Evolutionary conservation across 1,284 basidiomycete species (phyloP), one percentile per base, ranked within the genome.

Genomic region (Marasmius tenuissimus): DNA sequence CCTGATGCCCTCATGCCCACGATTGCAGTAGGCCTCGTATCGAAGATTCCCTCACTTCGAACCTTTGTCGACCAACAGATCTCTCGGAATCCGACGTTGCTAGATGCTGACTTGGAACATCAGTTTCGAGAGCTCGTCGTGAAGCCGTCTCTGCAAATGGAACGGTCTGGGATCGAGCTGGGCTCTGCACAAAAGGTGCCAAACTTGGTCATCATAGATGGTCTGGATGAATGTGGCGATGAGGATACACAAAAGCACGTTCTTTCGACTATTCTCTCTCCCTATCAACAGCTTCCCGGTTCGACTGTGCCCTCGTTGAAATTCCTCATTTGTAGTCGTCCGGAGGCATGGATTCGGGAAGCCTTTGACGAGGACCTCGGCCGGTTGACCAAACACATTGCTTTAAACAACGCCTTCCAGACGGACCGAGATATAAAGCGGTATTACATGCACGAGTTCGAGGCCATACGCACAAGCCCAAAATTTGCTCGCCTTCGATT

Each of bases 251-350:
- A 59, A 38, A 12, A 39, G 38, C 35, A n/a, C 8, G 39, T 56
- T 27, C 39, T 56, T 40, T 18, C 38, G 10, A 38, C 39, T 18
- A 14, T 56, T 22, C 22, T 42, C 33, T 56, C 54, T 20, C 8
- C 20, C 8, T 33, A 27, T 14, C 27, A 56, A 27, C 38, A 56
- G 9, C 27, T 27, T 2, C 27, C 27, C n/a, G n/a, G n/a, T 27
- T 10, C 27, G 27, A 27, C 27, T 27, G 2, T 16, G 14, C 20
- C 66, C 22, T 62, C 65, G n/a, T 60, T 69, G 8, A 60, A 63
- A 7, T 63, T 67, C 47, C 47, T 68, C 14, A 64, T 69, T 48
- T 49, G 60, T n/a, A 69, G 67, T 59, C 65, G 67, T 3, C 62
- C 65, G 9, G 64, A 68, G 49, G 62, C 62, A 2, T 60, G 59